Base-by-base conservation (phyloP, 1,284 basidiomycete genomes). In the Lignosus rhinocerotis region DNA sequence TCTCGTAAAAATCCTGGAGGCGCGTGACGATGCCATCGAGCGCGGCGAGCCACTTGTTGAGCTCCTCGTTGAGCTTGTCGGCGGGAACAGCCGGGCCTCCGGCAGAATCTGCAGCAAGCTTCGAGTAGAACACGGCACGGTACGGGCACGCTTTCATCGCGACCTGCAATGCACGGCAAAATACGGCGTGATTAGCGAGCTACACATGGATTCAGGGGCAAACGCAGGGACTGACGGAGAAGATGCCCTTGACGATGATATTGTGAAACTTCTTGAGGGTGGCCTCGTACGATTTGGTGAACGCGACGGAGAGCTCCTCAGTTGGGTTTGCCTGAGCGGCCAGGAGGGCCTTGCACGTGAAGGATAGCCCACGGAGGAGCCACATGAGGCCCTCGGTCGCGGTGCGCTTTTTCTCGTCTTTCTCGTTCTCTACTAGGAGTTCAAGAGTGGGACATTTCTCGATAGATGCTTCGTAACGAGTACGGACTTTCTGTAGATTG, bases 121-220 rank as follows among this genome's bases (percentile, higher is more conserved):
- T 98, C 47, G 80, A 78, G 75, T 95, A 98, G 76, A 99, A 96
- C 66, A 88, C 88, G 16, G 81, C 84, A 59, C 96, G 92, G 76
- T 93, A 93, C 0, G 96, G 96, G 78, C 95, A 98, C 0, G 96
- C 94, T 70, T 92, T 97, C 93, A 99, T 94, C 6, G 96, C 96
- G 47, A 96, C 84, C 92, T 95, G 70, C 47, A 46, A 42, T 17
- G 53, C 41, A 51, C 44, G 25, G 49, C 39, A 44, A 41, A 41
- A 36, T 33, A 44, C 58, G 36, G 52, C 38, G 55, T 55, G 53
- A 52, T 51, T 41, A 53, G 51, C 47, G 38, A 57, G 46, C 39
- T 30, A 45, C 42, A 38, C 34, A 38, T 43, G 41, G 34, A 49
- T 42, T 42, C 25, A 45, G 50, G 31, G 58, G 51, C 33, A 54